Base-by-base conservation (phyloP, 768 basidiomycete species). In the Termitomyces sp. region DNA sequence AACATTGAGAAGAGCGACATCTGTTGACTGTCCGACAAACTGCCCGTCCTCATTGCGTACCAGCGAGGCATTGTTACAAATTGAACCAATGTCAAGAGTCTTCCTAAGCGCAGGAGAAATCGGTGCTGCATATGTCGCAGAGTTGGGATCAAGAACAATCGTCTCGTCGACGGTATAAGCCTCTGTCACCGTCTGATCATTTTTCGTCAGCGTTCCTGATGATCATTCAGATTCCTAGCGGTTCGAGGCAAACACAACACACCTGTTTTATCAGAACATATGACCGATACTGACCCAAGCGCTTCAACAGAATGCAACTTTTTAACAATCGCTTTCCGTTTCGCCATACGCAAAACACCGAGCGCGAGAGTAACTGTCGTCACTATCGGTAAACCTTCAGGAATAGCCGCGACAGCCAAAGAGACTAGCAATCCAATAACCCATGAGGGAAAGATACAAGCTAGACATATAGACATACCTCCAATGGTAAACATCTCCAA, bases 401-500 rank as follows among this genome's bases (percentile, higher is more conserved):
- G 95, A 62, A 98, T 98, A 47, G 95, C 95, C 57, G 95, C 95
- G n/a, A 98, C 95, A 33, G 95, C 95, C 61, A 98, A 83, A 1
- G 95, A 98, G 3, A 98, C 95, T 97, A 72, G 9, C 55, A 54
- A 60, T 33, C 5, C 52, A 28, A 43, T 36, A 38, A 48, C 10
- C 5, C 12, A 48, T 36, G 18, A 30, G 28, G 26, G 26, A 51
- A 14, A 35, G 50, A 4, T 40, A 28, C 30, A 18, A 33, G 23
- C 5, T 33, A 20, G 5, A 10, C 10, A 32, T 26, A 1, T 9
- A 18, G 41, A 71, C 85, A 55, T 67, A 95, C 95, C 95, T 78
- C 95, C 95, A 62, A 98, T 98, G 9, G 95, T 98, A 69, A 98
- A 98, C 96, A 98, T 98, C 50, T 96, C 95, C 12, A 98, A 75